A percentile compares a stretch with the other conserved stretches of the same genome.
phyloP scores from a whole-genome alignment of 2,329 filamentous ascomycete genomes.

The Claviceps sp. region DNA sequence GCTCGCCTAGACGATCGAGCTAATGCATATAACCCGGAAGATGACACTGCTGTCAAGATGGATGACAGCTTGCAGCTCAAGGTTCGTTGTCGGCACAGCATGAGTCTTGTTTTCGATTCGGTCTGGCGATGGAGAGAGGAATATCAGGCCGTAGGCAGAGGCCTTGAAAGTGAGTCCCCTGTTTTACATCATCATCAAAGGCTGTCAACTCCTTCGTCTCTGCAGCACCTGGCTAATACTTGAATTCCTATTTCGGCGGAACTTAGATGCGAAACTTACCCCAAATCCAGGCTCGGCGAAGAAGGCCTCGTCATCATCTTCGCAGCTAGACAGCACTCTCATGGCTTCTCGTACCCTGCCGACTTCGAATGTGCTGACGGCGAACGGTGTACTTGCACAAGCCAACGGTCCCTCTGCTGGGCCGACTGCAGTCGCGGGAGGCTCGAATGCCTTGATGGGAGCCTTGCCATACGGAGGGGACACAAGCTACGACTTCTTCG shows the following conservation, averaged over 20 bases:
- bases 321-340: constrained; percentile 48
- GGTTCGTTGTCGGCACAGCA: constrained; percentile 71
- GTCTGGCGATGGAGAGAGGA: constrained; percentile 80
- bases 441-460: constrained; percentile 33
- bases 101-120: constrained; percentile 74
- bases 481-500: constrained; percentile 74
- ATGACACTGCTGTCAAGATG: constrained; percentile 35
- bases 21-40: constrained; percentile 34
- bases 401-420: constrained; percentile 29
- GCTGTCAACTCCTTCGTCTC: not conserved
- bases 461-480: constrained; percentile 46
- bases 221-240: no score
- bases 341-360: constrained; percentile 27
- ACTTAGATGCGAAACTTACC: constrained; percentile 61
- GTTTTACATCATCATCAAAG: not conserved
- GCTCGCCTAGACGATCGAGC: constrained; percentile 38
- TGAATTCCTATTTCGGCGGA: no score
- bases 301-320: constrained; percentile 57
- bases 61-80: constrained; percentile 67
- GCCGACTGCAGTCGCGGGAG: constrained; percentile 25
- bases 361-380: constrained; percentile 32
- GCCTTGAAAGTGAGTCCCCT: constrained; percentile 50
- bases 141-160: constrained; percentile 57
- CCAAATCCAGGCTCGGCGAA: constrained; percentile 71
- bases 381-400: constrained; percentile 38